Conservation (phyloP, 805 yeast species). For the Suhomyces pyralidae region DNA sequence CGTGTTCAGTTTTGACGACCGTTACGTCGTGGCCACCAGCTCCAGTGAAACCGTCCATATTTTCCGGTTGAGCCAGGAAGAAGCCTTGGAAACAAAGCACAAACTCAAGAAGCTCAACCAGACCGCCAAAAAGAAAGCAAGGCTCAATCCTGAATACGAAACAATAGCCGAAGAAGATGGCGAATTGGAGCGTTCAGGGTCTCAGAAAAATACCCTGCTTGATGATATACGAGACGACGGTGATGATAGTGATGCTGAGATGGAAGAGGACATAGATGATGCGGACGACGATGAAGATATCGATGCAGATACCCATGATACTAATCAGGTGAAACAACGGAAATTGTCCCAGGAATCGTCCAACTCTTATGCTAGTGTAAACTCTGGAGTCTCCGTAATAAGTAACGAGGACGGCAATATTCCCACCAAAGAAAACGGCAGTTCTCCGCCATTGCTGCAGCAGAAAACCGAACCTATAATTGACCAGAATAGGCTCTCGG, state of each 20-base stretch:
- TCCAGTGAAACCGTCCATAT: conserved; percentile 92
- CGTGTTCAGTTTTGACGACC: conserved; percentile 67
- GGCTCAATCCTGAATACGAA: conserved; percentile 16
- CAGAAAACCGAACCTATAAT: conserved; percentile 57
- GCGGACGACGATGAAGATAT: conserved; percentile 25
- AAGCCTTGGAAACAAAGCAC: conserved; percentile 39
- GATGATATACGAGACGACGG: conserved; percentile 13
- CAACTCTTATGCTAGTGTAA: conserved; percentile 29
- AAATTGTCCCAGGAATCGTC: conserved; percentile 39
- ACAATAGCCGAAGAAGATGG: conserved; percentile 29
- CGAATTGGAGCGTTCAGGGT: conserved; percentile 12
- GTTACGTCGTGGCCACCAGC: conserved; percentile 75
- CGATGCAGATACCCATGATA: conserved; percentile 20
- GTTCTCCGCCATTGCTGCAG: background rate
- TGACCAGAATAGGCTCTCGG: conserved; percentile 67
- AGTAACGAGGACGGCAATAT: conserved; percentile 14
- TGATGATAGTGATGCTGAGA: conserved; percentile 13
- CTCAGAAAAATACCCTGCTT: conserved; percentile 13
- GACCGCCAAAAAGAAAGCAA: conserved; percentile 7
- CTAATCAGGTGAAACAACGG: conserved; percentile 25
- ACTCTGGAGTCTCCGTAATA: conserved; percentile 24
- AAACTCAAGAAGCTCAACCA: conserved; percentile 21
- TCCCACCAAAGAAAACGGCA: background rate
- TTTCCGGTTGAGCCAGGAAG: conserved; percentile 65
- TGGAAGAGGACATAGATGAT: conserved; percentile 14